Evolutionary conservation across 345 rosid species (phyloP).

Genomic region (Corchorus olitorius): DNA sequence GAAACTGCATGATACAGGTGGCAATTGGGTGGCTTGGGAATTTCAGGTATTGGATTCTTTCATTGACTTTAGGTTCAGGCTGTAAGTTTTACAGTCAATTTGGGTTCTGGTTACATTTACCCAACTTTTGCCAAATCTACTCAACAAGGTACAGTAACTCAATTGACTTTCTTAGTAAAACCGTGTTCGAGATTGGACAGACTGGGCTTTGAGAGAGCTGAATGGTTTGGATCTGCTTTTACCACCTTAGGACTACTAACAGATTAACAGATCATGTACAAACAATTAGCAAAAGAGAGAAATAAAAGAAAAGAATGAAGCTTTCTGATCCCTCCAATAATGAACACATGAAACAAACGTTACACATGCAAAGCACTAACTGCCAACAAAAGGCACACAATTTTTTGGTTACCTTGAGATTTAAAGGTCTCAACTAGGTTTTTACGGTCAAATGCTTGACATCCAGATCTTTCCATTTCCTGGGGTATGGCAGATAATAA

Average conservation of each 20-base stretch:
- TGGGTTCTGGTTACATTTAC: not conserved
- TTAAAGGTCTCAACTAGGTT: slow-evolving; percentile 74
- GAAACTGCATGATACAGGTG: not conserved
- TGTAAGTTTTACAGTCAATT: not conserved
- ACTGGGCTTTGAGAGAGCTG: not conserved
- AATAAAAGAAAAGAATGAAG: not conserved
- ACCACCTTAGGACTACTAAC: not conserved
- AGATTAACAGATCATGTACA: slow-evolving; percentile 7
- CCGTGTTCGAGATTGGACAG: not conserved
- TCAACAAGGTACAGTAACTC: not conserved
- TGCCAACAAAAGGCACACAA: slow-evolving; percentile 15
- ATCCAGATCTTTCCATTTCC: slow-evolving; percentile 82
- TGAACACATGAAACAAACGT: not conserved
- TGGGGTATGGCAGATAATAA: slow-evolving; percentile 35
- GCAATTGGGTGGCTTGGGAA: not conserved
- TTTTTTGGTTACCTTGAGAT: slow-evolving; percentile 60
- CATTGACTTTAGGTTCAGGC: slow-evolving; percentile 2
- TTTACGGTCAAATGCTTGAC: slow-evolving; percentile 46
- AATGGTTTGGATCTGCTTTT: not conserved
- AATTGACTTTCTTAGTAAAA: not conserved
- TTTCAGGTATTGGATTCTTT: not conserved
- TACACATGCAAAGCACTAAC: slow-evolving; percentile 11
- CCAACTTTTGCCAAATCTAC: not conserved
- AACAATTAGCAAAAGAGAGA: not conserved
- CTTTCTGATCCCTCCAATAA: slow-evolving; percentile 8